Conservation (phyloP, 164 flowering plant species). For the Umbellularia californica region DNA sequence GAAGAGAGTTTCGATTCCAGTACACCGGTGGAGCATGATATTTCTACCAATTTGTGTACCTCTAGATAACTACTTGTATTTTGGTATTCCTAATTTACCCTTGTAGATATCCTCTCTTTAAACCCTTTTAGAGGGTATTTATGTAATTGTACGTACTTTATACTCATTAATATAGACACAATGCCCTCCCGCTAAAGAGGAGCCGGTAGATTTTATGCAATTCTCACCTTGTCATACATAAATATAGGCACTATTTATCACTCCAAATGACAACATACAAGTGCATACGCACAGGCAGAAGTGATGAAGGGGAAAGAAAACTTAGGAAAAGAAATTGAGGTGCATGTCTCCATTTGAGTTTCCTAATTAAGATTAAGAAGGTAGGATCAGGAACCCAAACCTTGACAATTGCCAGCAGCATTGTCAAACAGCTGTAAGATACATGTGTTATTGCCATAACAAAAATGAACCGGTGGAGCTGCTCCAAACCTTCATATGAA, state of each 20-base stretch:
- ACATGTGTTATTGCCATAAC: constrained; percentile 97
- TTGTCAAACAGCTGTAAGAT: constrained; percentile 93
- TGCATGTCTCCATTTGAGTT: background rate
- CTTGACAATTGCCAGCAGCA: constrained; percentile 96
- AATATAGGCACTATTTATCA: background rate
- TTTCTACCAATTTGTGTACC: too few species aligned
- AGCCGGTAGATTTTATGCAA: too few species aligned
- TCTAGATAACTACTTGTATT: too few species aligned
- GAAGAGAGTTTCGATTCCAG: too few species aligned
- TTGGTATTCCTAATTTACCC: too few species aligned
- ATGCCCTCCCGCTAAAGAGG: too few species aligned
- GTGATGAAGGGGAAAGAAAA: background rate
- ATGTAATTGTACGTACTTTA: too few species aligned
- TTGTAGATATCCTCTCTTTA: too few species aligned
- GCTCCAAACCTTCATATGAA: constrained; percentile 96
- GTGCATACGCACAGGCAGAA: background rate
- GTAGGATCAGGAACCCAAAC: constrained; percentile 28
- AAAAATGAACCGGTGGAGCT: constrained; percentile 95
- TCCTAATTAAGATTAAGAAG: background rate
- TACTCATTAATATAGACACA: too few species aligned
- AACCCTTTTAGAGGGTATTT: too few species aligned
- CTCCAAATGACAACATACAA: background rate
- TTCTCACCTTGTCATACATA: background rate
- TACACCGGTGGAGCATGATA: too few species aligned
- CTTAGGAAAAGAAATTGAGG: background rate